phyloP scores from a whole-genome alignment of 1,139 yeast genomes.

The Candida sojae region DNA sequence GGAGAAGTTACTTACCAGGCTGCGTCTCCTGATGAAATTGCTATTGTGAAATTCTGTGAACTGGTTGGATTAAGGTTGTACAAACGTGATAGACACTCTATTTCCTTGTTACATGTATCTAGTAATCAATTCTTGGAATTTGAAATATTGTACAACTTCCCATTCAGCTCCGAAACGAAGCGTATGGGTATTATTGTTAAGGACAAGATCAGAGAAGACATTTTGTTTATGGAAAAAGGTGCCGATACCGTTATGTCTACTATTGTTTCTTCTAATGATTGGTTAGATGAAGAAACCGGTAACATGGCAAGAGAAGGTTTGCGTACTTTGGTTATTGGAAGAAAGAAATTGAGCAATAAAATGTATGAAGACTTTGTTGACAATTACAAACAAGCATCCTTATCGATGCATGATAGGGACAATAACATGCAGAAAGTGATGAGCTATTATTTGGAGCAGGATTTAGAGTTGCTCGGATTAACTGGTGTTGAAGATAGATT shows the following conservation, averaged over 20 bases:
- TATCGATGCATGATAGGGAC: constrained; percentile 82
- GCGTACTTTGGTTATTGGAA: constrained; percentile 89
- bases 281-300: constrained; percentile 97
- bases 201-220: constrained; percentile 63
- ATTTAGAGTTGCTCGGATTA: constrained; percentile 82
- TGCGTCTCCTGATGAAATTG: constrained; percentile 98
- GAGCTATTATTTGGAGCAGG: constrained; percentile 71
- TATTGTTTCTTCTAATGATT: constrained; percentile 83
- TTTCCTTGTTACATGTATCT: constrained; percentile 67
- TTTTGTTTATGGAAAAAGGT: constrained; percentile 89
- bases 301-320: constrained; percentile 99
- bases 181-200: constrained; percentile 91
- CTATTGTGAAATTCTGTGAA: constrained; percentile 92
- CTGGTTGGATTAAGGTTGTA: constrained; percentile 76
- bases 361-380: constrained; percentile 62
- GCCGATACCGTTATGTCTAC: constrained; percentile 95
- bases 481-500: constrained; percentile 98
- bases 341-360: constrained; percentile 62
- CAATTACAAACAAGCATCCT: constrained; percentile 70
- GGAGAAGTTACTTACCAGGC: constrained; percentile 76
- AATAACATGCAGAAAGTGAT: constrained; percentile 68
- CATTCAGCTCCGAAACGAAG: constrained; percentile 93
- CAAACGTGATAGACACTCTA: constrained; percentile 78
- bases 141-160: constrained; percentile 81
- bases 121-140: constrained; percentile 55